Evolutionary conservation across 2,329 filamentous ascomycete genomes (phyloP), one percentile per base, ranked within the genome.

Genomic region (Fusarium protoensiforme): DNA sequence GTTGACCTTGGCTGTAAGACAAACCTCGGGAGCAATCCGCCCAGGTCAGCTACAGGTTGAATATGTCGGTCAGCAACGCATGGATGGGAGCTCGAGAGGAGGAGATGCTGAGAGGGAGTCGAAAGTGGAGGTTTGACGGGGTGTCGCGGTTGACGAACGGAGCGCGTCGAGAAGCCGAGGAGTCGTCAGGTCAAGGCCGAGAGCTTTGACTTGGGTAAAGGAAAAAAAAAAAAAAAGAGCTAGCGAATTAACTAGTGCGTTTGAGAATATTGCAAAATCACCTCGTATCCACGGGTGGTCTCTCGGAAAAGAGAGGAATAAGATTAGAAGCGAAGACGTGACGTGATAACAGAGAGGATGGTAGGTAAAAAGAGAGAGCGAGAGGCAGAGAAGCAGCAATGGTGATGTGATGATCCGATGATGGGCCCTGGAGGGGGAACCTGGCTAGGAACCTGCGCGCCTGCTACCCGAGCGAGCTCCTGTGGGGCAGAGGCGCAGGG

Each of bases 351-450:
- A 57, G 59, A 38, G 54, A 62, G 48, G 65, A 61, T 41, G 53
- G 60, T 39, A 64, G 35, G 27, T 27, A 46, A 41, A 46, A 41
- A 38, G 53, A 65, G 24, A 60, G 33, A 57, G 20, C 31, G 51
- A 29, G 53, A 65, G 22, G 65, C 33, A 29, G 43, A 48, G 29
- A 38, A 43, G 48, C 39, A 56, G 41, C 46, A 58, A 27, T 61
- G 62, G 60, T 69, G 69, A 75, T 69, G 69, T 71, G 73, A 77
- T 74, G 76, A 78, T 77, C 66, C 68, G 71, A 75, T 73, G 65
- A 65, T 68, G 53, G 53, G 59, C 46, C 61, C 57, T 74, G 69
- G 68, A 68, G 66, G 68, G 71, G 69, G 68, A 51, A 29, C 46
- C 46, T 51, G 24, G 43, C 43, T 11, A 48, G 51, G 53, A 31